Evolutionary conservation across 139 green algal species (phyloP), one percentile per base, ranked within the genome.

Genomic region (Eudorina sp.): DNA sequence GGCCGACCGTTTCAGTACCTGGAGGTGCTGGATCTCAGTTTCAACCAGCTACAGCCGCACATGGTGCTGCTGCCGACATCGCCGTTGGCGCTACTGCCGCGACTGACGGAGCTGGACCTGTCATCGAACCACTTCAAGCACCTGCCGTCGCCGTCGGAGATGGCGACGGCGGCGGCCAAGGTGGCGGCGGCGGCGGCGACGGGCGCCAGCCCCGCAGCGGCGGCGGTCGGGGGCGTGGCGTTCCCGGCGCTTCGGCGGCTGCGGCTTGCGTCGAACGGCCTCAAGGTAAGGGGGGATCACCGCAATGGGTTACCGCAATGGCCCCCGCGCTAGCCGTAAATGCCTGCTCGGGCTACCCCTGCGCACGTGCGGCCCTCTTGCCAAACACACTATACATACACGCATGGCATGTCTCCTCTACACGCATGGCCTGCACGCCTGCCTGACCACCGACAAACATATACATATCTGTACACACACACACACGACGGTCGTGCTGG

Each of bases 51-150:
- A 4, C 43, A 73, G 18, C 19, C 85, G 14, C 51, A 70, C 45
- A 70, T 45, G 36, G 40, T 74, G 18, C 72, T 89, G 23, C 31
- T 83, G 53, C 84, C 70, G 25, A 41, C 51, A 21, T 78, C 38
- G 11, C 83, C 83, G n/a, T 68, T 89, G 83, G 68, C 83, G 4
- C 27, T 13, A 18, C 83, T 88, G 51, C 83, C 83, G 31, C 46
- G 68, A 11, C 68, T 93, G 55, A 29, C 29, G 2, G 87, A 91
- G 46, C 87, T 93, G 11, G 79, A 93, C 87, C 86, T 93, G 29
- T 90, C 78, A 7, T 69, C 74, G 66, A 93, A 93, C 69, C 46
- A 46, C 19, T 29, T 87, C 1, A 51, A 38, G 64, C 62, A 78
- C 45, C 43, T 87, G 81, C 81, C 81, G 46, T 27, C 43, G 27